Evolutionary conservation across 2,329 filamentous ascomycete species (phyloP).

Genomic region (Rhytidhysteron rufulum): DNA sequence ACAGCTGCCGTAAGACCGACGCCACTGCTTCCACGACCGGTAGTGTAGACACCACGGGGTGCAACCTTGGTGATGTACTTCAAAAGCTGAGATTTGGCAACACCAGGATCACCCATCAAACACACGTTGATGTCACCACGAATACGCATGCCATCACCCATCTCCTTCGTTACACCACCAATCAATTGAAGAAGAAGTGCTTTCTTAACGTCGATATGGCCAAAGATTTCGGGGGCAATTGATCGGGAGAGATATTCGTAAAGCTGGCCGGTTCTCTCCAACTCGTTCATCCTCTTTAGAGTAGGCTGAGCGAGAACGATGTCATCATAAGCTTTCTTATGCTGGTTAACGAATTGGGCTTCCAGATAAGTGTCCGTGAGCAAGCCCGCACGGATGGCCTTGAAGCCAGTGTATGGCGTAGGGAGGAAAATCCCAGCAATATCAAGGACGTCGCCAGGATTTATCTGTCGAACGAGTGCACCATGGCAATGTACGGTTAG

Average conservation of each 20-base stretch:
- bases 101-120: constrained; percentile 98
- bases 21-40: constrained; percentile 74
- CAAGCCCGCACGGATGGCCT: constrained; percentile 93
- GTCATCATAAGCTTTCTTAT: constrained; percentile 97
- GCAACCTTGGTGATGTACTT: constrained; percentile 99
- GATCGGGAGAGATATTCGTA: constrained; percentile 95
- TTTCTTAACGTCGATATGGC: constrained; percentile 96
- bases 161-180: constrained; percentile 91
- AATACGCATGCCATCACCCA: constrained; percentile 98
- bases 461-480: constrained; percentile 78
- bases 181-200: constrained; percentile 92
- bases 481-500: constrained; percentile 89
- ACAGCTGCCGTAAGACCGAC: constrained; percentile 80
- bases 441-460: constrained; percentile 91
- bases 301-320: constrained; percentile 79
- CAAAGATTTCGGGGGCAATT: constrained; percentile 95
- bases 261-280: constrained; percentile 80
- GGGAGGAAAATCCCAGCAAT: constrained; percentile 94
- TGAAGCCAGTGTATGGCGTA: constrained; percentile 97
- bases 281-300: constrained; percentile 78
- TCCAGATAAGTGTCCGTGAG: constrained; percentile 96
- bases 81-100: constrained; percentile 95
- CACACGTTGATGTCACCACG: constrained; percentile 99
- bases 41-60: constrained; percentile 83
- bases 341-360: constrained; percentile 87